Evolutionary conservation across 148 eudicot genomes (phyloP).

Genomic region (Camellia lanceoleosa): DNA sequence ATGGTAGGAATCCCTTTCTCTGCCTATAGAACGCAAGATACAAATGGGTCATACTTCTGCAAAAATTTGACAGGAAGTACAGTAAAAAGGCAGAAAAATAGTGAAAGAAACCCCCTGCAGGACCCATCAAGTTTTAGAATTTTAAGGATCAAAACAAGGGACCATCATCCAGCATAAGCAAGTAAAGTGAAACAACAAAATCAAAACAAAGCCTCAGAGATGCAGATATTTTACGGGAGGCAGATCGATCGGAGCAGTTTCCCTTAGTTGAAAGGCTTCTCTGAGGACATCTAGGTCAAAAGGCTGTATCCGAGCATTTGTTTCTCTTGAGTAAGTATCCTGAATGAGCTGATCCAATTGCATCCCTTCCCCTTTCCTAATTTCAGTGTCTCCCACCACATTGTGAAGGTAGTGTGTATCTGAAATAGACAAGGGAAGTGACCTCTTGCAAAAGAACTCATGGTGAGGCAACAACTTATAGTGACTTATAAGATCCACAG

Average conservation of each 20-base stretch:
- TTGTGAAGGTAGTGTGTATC: slow-evolving; percentile 95
- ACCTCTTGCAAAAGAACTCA: slow-evolving; percentile 94
- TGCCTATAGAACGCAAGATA: slow-evolving; percentile 40
- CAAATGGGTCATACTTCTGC: slow-evolving; percentile 12
- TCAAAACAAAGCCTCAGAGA: background rate
- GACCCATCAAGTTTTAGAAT: background rate
- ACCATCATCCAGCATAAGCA: background rate
- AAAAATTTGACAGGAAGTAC: background rate
- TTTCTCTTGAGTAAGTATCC: slow-evolving; percentile 51
- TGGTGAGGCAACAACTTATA: slow-evolving; percentile 84
- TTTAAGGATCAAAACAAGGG: background rate
- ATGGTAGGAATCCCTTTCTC: slow-evolving; percentile 86
- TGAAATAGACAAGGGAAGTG: slow-evolving; percentile 81
- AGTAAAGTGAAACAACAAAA: background rate
- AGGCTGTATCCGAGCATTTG: slow-evolving; percentile 63
- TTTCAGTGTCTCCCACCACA: slow-evolving; percentile 93
- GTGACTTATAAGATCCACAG: slow-evolving; percentile 83
- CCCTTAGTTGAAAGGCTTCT: slow-evolving; percentile 80
- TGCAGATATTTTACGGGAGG: slow-evolving; percentile 54
- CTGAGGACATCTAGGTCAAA: slow-evolving; percentile 70
- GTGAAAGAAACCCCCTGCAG: background rate
- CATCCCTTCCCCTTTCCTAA: slow-evolving; percentile 97
- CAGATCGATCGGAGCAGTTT: slow-evolving; percentile 69
- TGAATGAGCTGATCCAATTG: slow-evolving; percentile 79
- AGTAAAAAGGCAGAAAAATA: background rate